Conservation (phyloP, 2,329 filamentous ascomycete species). For the Zymoseptoria pseudotritici region DNA sequence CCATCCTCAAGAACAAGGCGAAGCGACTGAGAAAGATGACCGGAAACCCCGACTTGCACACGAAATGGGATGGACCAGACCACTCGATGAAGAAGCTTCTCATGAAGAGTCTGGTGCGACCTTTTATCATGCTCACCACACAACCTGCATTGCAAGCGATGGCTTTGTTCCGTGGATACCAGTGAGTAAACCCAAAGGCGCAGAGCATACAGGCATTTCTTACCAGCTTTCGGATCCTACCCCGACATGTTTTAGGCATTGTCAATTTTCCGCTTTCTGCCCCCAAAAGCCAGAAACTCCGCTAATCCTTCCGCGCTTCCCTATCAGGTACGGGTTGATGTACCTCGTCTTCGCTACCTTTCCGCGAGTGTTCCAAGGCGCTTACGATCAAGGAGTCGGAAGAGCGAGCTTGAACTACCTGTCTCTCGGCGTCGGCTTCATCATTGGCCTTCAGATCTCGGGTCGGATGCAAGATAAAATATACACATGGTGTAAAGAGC, state of each 20-base stretch:
- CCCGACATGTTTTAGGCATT: too few species aligned
- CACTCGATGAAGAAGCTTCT: slow-evolving; percentile 19
- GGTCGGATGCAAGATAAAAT: slow-evolving; percentile 17
- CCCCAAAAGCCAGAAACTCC: too few species aligned
- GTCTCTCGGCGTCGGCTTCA: slow-evolving; percentile 41
- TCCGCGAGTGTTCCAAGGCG: slow-evolving; percentile 16
- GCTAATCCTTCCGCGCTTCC: too few species aligned
- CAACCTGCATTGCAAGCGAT: slow-evolving; percentile 21
- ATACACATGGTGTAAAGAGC: slow-evolving; percentile 16
- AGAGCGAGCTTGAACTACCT: slow-evolving; percentile 21
- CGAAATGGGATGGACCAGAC: slow-evolving; percentile 19
- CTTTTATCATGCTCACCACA: slow-evolving; percentile 21
- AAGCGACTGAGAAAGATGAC: slow-evolving; percentile 40
- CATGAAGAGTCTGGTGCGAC: slow-evolving; percentile 19
- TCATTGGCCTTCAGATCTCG: slow-evolving; percentile 35
- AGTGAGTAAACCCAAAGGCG: background rate
- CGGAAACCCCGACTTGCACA: slow-evolving; percentile 17
- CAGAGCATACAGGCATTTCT: too few species aligned
- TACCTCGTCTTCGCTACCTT: slow-evolving; percentile 23
- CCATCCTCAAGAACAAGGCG: slow-evolving; percentile 52
- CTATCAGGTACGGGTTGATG: slow-evolving; percentile 16
- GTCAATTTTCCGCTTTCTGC: too few species aligned
- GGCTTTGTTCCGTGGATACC: slow-evolving; percentile 18
- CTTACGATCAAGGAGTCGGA: slow-evolving; percentile 18
- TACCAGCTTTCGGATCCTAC: too few species aligned